phyloP scores from a whole-genome alignment of 179 eudicot species.

The Heliamphora pulchella region DNA sequence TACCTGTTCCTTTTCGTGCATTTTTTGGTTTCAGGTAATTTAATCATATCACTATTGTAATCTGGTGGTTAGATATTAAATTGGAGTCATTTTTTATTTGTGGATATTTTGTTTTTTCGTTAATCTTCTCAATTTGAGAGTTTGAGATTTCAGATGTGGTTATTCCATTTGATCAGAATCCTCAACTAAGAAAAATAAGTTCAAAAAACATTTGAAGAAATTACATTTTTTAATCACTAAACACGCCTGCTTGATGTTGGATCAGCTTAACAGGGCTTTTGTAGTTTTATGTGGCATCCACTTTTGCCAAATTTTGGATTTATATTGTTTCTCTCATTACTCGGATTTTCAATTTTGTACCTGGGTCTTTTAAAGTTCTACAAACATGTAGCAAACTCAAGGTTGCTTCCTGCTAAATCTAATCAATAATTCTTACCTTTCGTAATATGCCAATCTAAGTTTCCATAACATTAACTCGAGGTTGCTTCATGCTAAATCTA shows the following conservation, averaged over 20 bases:
- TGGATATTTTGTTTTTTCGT: background rate
- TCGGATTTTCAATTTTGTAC: background rate
- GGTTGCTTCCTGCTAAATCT: background rate
- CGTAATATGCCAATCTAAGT: background rate
- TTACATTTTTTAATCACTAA: background rate
- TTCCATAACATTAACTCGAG: background rate
- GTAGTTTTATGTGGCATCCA: background rate
- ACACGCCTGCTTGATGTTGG: no score
- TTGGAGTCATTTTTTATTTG: background rate
- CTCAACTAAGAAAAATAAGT: background rate
- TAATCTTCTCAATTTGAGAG: background rate
- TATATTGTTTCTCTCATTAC: background rate
- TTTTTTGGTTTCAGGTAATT: conserved; percentile 72
- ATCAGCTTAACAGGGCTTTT: no score
- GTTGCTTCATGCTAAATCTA: background rate
- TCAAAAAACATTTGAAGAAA: background rate
- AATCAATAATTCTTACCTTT: background rate
- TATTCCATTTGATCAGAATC: background rate
- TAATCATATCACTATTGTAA: background rate
- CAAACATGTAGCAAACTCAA: background rate
- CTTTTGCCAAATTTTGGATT: background rate
- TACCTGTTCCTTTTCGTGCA: conserved; percentile 68
- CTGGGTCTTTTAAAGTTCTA: background rate
- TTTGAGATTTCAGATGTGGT: background rate
- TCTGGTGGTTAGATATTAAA: background rate